phyloP scores from a whole-genome alignment of 345 rosid genomes.

The Xanthoceras sorbifolium region DNA sequence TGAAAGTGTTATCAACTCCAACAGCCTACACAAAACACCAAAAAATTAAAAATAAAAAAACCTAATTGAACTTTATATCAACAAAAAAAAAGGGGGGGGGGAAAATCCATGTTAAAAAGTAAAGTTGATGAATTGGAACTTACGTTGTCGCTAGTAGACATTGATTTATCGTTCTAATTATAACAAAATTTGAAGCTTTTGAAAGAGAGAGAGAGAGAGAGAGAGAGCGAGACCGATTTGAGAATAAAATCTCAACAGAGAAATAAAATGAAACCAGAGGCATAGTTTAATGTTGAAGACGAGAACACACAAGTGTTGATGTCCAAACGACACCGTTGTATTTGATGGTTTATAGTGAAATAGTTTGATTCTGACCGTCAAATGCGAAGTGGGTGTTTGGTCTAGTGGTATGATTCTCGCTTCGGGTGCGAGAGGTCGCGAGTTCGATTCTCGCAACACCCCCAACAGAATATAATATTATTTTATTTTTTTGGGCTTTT shows the following conservation, averaged over 20 bases:
- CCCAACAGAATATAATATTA: constrained; percentile 19
- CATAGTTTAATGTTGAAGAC: too few relatives aligned
- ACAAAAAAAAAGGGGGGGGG: neutral
- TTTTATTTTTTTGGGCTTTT: neutral
- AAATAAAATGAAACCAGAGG: too few relatives aligned
- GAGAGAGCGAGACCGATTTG: neutral
- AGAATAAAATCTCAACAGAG: neutral
- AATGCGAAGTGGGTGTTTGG: constrained; percentile 55
- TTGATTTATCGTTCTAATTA: constrained; percentile 14
- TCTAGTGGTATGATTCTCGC: constrained; percentile 99
- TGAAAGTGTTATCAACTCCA: constrained; percentile 85
- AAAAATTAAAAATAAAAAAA: neutral
- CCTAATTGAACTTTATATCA: neutral
- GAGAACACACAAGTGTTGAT: too few relatives aligned
- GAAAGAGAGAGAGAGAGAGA: too few relatives aligned
- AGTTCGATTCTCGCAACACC: constrained; percentile 98
- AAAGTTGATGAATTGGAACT: constrained; percentile 18
- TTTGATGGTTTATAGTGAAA: neutral
- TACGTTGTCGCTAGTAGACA: constrained; percentile 54
- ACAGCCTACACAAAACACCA: constrained; percentile 35
- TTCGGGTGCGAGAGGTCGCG: constrained; percentile 98
- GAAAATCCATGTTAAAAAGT: neutral
- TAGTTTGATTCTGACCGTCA: neutral
- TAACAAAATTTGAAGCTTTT: neutral
- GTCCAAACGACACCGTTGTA: neutral